Evolutionary conservation across 495 filamentous ascomycete species (phyloP), one percentile per base, ranked within the genome.

Genomic region (Neurospora africana): DNA sequence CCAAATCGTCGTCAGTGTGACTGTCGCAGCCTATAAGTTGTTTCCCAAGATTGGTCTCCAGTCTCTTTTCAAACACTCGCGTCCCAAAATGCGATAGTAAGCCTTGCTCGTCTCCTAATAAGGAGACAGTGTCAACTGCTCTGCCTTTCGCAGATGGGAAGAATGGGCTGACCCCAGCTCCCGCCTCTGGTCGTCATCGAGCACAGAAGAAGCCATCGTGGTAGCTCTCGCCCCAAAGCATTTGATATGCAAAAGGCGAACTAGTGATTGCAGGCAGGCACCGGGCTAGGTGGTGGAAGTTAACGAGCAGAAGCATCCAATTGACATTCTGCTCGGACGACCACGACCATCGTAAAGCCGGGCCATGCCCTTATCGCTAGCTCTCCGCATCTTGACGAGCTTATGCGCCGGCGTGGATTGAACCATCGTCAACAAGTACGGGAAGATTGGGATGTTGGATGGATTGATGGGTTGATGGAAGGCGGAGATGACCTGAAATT

Each of bases 11-110:
- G 70, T 61, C 58, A 73, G 72, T 53, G 70, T 39, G 73, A 69
- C 75, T 75, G 74, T 74, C 76, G 61, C 73, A 72, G 76, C 35
- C 71, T 68, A 75, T 78, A 74, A 78, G 77, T 75, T 72, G 76
- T 69, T 67, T 53, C 39, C 53, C 53, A 35, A 65, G 15, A 65
- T 33, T 33, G 27, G 27, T 65, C 53, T 65, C 53, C 53, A 65
- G 67, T 74, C 43, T 75, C 44, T 68, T 73, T 72, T 74, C 44
- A 69, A 71, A 39, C 36, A 68, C 30, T 71, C 53, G 53, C 53
- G 53, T 65, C 53, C 53, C 15, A 33, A 65, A 65, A 65, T 33
- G 53, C 53, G 15, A 65, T 65, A 10, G 53, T 27, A 35, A 65
- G 53, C 53, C 53, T 65, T 65, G 53, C 53, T 65, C 13, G 6